phyloP scores from a whole-genome alignment of 2,329 filamentous ascomycete genomes.

The Eutypa lata region DNA sequence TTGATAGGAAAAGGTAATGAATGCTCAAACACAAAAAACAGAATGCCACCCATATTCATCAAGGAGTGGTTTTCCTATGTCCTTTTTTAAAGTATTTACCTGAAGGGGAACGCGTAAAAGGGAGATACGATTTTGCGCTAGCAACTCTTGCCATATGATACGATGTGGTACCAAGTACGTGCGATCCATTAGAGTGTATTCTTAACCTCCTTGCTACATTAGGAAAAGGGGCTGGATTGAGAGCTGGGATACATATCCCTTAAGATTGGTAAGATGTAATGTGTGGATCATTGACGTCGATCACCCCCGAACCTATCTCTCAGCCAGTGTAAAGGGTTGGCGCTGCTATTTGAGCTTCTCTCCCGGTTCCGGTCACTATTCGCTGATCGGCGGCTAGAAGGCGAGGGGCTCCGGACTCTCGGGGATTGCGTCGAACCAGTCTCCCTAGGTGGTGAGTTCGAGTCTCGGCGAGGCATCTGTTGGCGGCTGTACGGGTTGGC shows the following conservation, averaged over 20 bases:
- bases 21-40: no score
- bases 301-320: conserved; percentile 37
- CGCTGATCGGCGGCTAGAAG: conserved; percentile 18
- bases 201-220: no score
- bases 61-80: no score
- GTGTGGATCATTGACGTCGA: conserved; percentile 1
- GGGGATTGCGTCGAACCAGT: conserved; percentile 13
- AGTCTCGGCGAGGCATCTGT: conserved; percentile 16
- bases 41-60: no score
- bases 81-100: neutral
- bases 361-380: conserved; percentile 29
- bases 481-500: conserved; percentile 10
- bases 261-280: neutral
- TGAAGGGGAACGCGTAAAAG: neutral
- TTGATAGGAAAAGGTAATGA: no score
- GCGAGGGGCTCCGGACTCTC: conserved; percentile 25
- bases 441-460: conserved; percentile 23
- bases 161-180: neutral
- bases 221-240: no score
- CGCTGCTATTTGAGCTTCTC: conserved; percentile 29
- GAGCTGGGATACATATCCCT: neutral
- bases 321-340: conserved; percentile 43
- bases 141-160: neutral
- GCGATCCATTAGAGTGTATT: neutral
- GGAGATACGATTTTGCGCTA: neutral